Base-by-base conservation (phyloP, 2,329 filamentous ascomycete genomes). In the Claviceps lovelessii region DNA sequence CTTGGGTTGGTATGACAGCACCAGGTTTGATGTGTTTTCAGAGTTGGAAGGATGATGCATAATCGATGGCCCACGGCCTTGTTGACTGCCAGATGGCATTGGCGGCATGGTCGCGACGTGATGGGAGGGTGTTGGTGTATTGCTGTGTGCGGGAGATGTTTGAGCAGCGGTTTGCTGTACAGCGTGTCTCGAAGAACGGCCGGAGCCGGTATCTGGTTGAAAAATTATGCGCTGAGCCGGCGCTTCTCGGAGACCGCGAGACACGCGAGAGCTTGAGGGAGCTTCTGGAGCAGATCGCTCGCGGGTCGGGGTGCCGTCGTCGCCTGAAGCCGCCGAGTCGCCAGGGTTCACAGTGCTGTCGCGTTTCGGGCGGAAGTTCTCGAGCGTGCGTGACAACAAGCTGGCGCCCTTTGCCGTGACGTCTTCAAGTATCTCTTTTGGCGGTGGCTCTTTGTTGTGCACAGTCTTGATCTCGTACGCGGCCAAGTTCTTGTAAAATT, bases 401-500 rank as follows among this genome's bases (percentile, higher is more conserved):
- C 84, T 79, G 19, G 86, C 88, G 51, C 89, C 88, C 68, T 90
- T 93, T 8, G 89, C 90, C 8, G 88, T 91, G 15, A 88, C 86
- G 47, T 90, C 83, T 68, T 95, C 90, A 39, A 95, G 75, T 50
- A 95, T 94, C 62, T 94, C 88, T 61, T 86, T 89, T 6, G 89
- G 88, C 17, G 90, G 90, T 0, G 90, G 90, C 58, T 90, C 87
- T 68, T 86, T 83, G 54, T 83, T 79, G 70, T 90, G 86, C 46
- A 90, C 72, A 11, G 82, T 85, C 49, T 80, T 81, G 63, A 95
- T 93, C 70, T 95, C 90, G 69, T 86, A 95, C 1, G 90, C 89
- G 13, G 86, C 85, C 48, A 95, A 78, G 63, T 91, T 89, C 68
- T 89, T 90, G 74, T 94, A 94, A 72, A 93, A 95, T 58, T 86